Conservation (phyloP, 1,284 basidiomycete species). For the Malassezia globosa region DNA sequence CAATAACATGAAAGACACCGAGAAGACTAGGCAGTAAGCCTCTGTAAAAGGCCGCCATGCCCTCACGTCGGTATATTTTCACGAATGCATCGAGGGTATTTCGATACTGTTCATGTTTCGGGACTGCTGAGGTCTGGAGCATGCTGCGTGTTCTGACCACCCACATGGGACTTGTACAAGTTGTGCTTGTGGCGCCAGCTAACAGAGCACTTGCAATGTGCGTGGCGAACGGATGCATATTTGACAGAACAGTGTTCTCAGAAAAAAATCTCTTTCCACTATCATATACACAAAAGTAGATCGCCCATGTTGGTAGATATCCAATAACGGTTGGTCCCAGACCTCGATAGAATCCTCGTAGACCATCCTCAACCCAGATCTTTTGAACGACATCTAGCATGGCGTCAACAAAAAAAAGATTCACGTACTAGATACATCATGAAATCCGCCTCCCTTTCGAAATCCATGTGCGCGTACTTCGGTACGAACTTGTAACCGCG, state of each 20-base stretch:
- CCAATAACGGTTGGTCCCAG: slow-evolving; percentile 44
- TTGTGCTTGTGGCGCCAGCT: slow-evolving; percentile 36
- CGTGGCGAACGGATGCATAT: slow-evolving; percentile 23
- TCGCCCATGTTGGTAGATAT: slow-evolving; percentile 45
- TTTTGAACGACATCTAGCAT: slow-evolving; percentile 5
- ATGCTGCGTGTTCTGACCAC: slow-evolving; percentile 46
- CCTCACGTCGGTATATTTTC: slow-evolving; percentile 35
- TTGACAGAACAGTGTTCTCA: not conserved
- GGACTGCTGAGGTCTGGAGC: slow-evolving; percentile 23
- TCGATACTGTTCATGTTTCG: slow-evolving; percentile 20
- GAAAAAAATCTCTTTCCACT: slow-evolving; percentile 23
- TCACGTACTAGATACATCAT: not conserved
- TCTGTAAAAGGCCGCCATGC: slow-evolving; percentile 39
- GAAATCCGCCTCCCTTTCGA: not conserved
- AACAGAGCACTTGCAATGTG: slow-evolving; percentile 43
- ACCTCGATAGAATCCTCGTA: slow-evolving; percentile 43
- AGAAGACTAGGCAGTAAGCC: slow-evolving; percentile 37
- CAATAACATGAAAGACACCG: slow-evolving; percentile 41
- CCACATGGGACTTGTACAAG: slow-evolving; percentile 43
- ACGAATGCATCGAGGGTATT: slow-evolving; percentile 42
- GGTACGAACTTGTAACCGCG: slow-evolving; percentile 77
- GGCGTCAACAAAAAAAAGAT: too few relatives aligned
- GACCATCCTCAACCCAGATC: slow-evolving; percentile 38
- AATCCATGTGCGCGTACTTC: slow-evolving; percentile 1
- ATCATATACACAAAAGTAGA: slow-evolving; percentile 46